Evolutionary conservation across 2,329 filamentous ascomycete genomes (phyloP), one percentile per base, ranked within the genome.

Genomic region (Fusarium drepaniforme): DNA sequence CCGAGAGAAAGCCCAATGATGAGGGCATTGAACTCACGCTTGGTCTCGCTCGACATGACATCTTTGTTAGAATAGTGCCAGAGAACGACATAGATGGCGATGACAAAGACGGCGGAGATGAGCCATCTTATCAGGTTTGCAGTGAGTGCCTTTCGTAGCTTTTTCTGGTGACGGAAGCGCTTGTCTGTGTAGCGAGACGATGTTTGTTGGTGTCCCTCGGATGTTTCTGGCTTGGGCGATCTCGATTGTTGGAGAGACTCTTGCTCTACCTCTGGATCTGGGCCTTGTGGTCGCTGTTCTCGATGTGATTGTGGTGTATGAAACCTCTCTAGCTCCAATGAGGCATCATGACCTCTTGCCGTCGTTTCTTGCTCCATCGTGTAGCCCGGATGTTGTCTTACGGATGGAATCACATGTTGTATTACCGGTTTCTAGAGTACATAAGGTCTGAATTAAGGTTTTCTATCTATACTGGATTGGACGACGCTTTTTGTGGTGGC

Each of bases 11-110:
- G 78, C 0, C 82, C 85, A 1, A 85, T 85, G 23, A 86, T 84
- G n/a, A 86, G 71, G 0, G 83, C 79, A 65, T 87, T 87, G 73
- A 85, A 87, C 59, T 82, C 75, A 33, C 82, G 81, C 73, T 87
- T 88, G 21, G 79, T 77, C 3, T 25, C 12, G 11, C 73, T 69
- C 3, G 74, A 73, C 66, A 79, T 77, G 59, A 79, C 65, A 1
- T 57, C 18, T 42, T 59, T 51, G 1, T 21, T 18, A 5, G 77
- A 75, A 35, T 74, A 79, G 11, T 70, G 25, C 37, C 67, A 66
- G 21, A 79, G 62, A 12, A 77, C 73, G 8, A 73, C 49, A 15
- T 68, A 69, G n/a, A 78, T 78, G 33, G 73, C 72, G 3, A 70
- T 30, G 7, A 68, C 67, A 6, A 78, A 67, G 9, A 65, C 16